These are phyloP conservation scores for Zasmidium citrigriseum DNA, from an alignment of 2,329 filamentous ascomycete species.

Conservation along the genomic window DNA sequence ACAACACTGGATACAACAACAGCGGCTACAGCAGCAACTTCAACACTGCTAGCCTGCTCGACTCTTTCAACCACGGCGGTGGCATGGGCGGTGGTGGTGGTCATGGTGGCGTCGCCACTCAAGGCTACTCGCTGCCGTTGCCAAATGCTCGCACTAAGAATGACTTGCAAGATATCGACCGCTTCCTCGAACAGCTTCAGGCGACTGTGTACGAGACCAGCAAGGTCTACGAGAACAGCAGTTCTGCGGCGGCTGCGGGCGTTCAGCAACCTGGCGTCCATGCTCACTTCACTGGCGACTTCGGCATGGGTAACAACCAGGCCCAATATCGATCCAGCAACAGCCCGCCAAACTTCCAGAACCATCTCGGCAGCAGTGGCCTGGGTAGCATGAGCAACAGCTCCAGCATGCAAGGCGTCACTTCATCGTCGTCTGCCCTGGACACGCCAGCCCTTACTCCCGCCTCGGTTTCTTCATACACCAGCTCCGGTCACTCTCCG, in stretches of 20 bases:
- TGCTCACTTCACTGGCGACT: slow-evolving; percentile 47
- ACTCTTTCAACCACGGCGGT: slow-evolving; percentile 35
- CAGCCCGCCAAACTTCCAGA: slow-evolving; percentile 51
- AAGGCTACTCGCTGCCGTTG: slow-evolving; percentile 81
- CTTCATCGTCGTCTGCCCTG: slow-evolving; percentile 46
- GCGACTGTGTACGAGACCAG: slow-evolving; percentile 93
- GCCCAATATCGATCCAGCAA: slow-evolving; percentile 55
- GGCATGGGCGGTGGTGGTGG: slow-evolving; percentile 49
- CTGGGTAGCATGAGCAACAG: slow-evolving; percentile 40
- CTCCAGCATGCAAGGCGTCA: slow-evolving; percentile 37
- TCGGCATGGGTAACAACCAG: slow-evolving; percentile 52
- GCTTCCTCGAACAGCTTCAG: slow-evolving; percentile 94
- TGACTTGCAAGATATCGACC: slow-evolving; percentile 90
- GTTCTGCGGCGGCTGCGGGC: slow-evolving; percentile 72
- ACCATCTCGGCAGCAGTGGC: slow-evolving; percentile 24
- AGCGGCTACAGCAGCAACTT: slow-evolving; percentile 30
- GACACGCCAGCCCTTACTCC: slow-evolving; percentile 78
- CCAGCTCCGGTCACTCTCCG: slow-evolving; percentile 71
- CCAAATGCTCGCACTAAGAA: slow-evolving; percentile 92
- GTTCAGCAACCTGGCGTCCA: slow-evolving; percentile 74
- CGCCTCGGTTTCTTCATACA: slow-evolving; percentile 74
- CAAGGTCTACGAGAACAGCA: slow-evolving; percentile 73
- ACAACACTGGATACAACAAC: slow-evolving; percentile 41
- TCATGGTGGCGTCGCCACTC: slow-evolving; percentile 62
- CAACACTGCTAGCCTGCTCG: slow-evolving; percentile 36